Conservation (phyloP, 257 asterid genomes). For the Solanum habrochaites region DNA sequence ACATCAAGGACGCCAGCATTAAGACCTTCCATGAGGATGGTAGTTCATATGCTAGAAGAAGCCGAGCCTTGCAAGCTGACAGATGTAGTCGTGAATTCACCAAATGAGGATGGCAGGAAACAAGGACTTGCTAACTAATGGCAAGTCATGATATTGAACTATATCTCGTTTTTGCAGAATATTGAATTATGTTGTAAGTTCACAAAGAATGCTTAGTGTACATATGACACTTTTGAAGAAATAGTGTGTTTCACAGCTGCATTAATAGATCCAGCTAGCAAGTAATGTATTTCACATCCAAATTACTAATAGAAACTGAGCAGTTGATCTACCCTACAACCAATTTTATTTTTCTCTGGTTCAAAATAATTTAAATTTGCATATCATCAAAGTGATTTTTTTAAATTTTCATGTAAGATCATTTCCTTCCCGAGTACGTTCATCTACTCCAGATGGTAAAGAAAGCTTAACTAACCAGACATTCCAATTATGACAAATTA, state of each 20-base stretch:
- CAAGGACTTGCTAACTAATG: neutral
- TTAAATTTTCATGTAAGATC: neutral
- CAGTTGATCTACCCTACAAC: neutral
- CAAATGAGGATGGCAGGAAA: neutral
- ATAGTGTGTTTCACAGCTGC: neutral
- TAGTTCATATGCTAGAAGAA: slow-evolving; percentile 33
- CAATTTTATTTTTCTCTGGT: neutral
- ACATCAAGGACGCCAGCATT: slow-evolving; percentile 17
- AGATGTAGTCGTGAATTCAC: slow-evolving; percentile 2
- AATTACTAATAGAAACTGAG: neutral
- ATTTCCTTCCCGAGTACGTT: neutral
- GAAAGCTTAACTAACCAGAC: neutral
- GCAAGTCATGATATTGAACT: neutral
- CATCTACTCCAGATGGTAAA: neutral
- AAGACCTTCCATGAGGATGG: slow-evolving; percentile 35
- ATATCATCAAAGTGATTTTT: neutral
- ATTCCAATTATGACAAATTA: neutral
- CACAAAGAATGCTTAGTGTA: neutral
- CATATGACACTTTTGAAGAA: neutral
- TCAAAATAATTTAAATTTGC: neutral
- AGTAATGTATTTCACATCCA: neutral
- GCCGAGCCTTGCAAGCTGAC: slow-evolving; percentile 21
- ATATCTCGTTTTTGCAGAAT: neutral
- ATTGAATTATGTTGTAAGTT: neutral
- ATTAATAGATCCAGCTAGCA: neutral